Evolutionary conservation across 1,139 yeast species (phyloP), one percentile per base, ranked within the genome.

Genomic region (Geotrichum siamense): DNA sequence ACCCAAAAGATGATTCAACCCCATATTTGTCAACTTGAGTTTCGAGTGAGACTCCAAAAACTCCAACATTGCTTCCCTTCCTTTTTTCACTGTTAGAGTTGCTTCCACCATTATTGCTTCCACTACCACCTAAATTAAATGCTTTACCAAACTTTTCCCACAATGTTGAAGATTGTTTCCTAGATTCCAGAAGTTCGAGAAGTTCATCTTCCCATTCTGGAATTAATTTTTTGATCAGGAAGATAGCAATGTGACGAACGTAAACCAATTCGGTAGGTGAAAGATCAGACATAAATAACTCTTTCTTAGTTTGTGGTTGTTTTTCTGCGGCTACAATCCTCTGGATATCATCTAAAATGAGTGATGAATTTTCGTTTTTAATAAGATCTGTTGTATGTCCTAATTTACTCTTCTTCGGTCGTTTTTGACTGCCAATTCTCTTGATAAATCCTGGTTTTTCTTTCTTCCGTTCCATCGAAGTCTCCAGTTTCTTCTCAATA

Each of bases 281-380:
- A 29, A 89, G 66, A 55, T 89, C 94, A 1, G 95, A 82, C 58
- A 82, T 84, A 59, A 81, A 82, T 12, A 31, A 22, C 19, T 31
- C 34, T 23, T 13, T 38, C 22, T 20, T 28, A 13, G 22, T 17
- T 19, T 30, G 31, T 21, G 33, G 17, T 4, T 38, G 40, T 28
- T 21, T 28, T 57, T 91, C 97, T 5, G 96, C 94, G 2, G 96
- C 95, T 10, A 91, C 97, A 58, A 91, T 89, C 53, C 97, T 74
- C 5, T 97, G 96, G 54, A 91, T 91, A 64, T 91, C 99, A 63
- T 91, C 98, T 56, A 91, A 72, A 0, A 96, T 89, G 46, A 91
- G 73, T 0, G 94, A 81, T 20, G 37, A 33, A 55, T 84, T 84
- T 55, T 89, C 94, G 58, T 79, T 84, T 57, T 82, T 78, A 48